These are phyloP conservation scores for Tricholoma furcatifolium DNA, from an alignment of 768 basidiomycete genomes.

Conservation along the genomic window DNA sequence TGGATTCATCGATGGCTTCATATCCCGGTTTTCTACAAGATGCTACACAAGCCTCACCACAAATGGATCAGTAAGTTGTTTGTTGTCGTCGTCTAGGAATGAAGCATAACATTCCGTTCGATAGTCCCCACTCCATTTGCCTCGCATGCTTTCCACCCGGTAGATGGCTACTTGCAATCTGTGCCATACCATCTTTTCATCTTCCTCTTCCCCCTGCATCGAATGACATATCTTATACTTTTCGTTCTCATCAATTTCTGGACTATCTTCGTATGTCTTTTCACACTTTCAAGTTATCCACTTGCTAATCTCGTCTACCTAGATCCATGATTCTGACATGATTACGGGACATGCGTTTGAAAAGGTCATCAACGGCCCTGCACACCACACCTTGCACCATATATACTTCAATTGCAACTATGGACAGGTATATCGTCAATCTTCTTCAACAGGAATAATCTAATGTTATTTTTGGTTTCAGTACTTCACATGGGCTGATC, in stretches of 20 bases:
- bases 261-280: conserved; percentile 80
- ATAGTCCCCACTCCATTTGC: conserved; percentile 96
- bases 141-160: conserved; percentile 95
- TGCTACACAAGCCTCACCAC: conserved; percentile 96
- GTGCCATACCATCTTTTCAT: conserved; percentile 93
- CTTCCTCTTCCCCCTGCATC: conserved; percentile 89
- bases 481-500: conserved; percentile 98
- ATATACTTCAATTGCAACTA: conserved; percentile 97
- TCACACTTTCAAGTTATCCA: background rate
- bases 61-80: conserved; percentile 87
- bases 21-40: conserved; percentile 82
- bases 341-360: conserved; percentile 88
- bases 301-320: conserved; percentile 3
- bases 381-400: conserved; percentile 96
- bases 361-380: conserved; percentile 93
- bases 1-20: conserved; percentile 96
- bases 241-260: conserved; percentile 94
- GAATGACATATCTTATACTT: conserved; percentile 75
- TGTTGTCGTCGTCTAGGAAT: background rate
- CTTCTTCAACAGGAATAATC: background rate
- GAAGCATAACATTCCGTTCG: background rate
- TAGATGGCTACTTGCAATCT: conserved; percentile 94
- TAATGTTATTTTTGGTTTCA: conserved; percentile 27
- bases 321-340: conserved; percentile 99
- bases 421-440: conserved; percentile 61